Conservation (phyloP, 257 asterid species). For the Nicotiana obtusifolia region DNA sequence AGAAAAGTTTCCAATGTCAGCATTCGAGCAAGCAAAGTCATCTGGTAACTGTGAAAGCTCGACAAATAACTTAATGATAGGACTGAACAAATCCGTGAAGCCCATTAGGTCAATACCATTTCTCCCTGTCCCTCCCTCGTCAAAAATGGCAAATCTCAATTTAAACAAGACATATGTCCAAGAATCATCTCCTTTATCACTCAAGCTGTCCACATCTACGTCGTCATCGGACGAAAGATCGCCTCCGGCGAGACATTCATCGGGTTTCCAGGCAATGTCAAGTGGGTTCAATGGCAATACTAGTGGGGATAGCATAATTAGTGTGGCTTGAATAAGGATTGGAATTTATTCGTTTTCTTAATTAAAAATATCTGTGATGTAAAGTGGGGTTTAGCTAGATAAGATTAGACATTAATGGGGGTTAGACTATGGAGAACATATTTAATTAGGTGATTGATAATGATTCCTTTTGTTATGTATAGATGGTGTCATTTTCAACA, state of each 20-base stretch:
- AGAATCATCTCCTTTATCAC: constrained; percentile 43
- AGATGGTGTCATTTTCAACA: constrained; percentile 25
- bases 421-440: constrained; percentile 12
- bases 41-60: constrained; percentile 25
- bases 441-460: constrained; percentile 25
- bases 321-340: constrained; percentile 65
- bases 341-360: constrained; percentile 13
- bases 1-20: constrained; percentile 33
- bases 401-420: constrained; percentile 27
- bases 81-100: constrained; percentile 46
- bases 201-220: constrained; percentile 46
- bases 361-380: constrained; percentile 40
- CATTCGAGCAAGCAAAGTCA: constrained; percentile 25
- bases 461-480: constrained; percentile 27
- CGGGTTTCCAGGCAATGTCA: constrained; percentile 59
- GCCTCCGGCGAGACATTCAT: constrained; percentile 32
- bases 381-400: constrained; percentile 15
- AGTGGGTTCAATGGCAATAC: constrained; percentile 48
- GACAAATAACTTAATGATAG: constrained; percentile 23
- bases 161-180: constrained; percentile 33
- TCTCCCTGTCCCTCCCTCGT: constrained; percentile 68
- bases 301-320: constrained; percentile 86
- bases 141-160: constrained; percentile 70
- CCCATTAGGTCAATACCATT: constrained; percentile 59
- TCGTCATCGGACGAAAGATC: constrained; percentile 32